Conservation (phyloP, 768 basidiomycete genomes). For the Tricholoma terreum region DNA sequence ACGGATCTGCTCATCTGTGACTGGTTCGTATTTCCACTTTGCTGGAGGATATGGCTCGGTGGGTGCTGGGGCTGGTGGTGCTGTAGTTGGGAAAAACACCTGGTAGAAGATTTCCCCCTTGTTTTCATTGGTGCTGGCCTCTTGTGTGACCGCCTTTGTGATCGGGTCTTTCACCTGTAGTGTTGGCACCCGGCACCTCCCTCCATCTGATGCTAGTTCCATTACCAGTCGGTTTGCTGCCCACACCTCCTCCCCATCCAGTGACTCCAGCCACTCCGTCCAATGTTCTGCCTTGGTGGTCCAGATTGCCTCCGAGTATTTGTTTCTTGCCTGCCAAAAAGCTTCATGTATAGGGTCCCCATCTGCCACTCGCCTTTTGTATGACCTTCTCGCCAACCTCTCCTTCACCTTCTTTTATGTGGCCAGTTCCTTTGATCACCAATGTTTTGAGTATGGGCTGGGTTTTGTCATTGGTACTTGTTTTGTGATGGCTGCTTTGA, state of each 20-base stretch:
- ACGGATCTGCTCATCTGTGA: too few species aligned
- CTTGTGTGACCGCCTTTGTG: background rate
- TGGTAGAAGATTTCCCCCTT: background rate
- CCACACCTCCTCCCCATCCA: background rate
- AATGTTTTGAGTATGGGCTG: constrained; percentile 9
- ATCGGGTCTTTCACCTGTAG: too few species aligned
- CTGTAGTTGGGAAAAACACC: background rate
- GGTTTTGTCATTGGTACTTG: constrained; percentile 4
- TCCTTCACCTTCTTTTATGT: background rate
- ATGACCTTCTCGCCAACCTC: background rate
- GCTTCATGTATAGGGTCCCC: background rate
- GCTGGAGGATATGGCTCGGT: background rate
- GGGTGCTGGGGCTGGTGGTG: background rate
- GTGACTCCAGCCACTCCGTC: background rate
- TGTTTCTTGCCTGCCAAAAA: background rate
- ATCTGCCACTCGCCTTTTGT: background rate
- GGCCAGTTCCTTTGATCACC: constrained; percentile 14
- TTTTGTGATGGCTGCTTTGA: background rate
- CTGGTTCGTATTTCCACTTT: background rate
- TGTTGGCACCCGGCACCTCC: constrained; percentile 22
- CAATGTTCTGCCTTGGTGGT: background rate
- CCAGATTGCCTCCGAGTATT: background rate
- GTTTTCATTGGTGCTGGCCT: background rate
- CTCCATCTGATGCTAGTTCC: constrained; percentile 20
- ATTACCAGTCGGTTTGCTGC: constrained; percentile 8